A percentile compares a stretch with the other conserved stretches of the same genome.
Evolutionary conservation across 805 yeast genomes (phyloP).

Genomic region (Vanderwaltozyma yarrowii): DNA sequence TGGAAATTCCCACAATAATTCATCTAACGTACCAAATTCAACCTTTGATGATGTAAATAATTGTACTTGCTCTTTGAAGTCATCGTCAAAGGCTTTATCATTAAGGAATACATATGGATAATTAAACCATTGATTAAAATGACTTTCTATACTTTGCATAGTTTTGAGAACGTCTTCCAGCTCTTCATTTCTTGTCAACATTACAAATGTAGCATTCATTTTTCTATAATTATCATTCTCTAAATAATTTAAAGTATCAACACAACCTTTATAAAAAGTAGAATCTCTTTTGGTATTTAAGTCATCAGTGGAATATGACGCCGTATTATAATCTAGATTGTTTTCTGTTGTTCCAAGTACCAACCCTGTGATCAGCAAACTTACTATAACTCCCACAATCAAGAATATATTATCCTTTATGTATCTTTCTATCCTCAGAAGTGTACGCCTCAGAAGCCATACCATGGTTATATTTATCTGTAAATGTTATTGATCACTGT

Average conservation of each 20-base stretch:
- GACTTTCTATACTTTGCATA: constrained; percentile 68
- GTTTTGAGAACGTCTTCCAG: constrained; percentile 65
- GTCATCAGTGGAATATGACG: constrained; percentile 10
- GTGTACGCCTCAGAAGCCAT: too few relatives aligned
- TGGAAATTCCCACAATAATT: constrained; percentile 63
- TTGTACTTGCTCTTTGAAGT: constrained; percentile 46
- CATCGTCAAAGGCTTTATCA: constrained; percentile 60
- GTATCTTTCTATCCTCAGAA: too few relatives aligned
- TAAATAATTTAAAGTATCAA: constrained; percentile 33
- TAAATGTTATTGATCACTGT: too few relatives aligned
- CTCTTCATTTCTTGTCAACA: constrained; percentile 75
- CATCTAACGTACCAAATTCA: constrained; percentile 59
- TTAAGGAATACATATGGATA: constrained; percentile 90
- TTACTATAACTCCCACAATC: too few relatives aligned
- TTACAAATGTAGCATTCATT: constrained; percentile 78
- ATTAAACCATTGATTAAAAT: constrained; percentile 86
- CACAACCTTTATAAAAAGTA: constrained; percentile 51
- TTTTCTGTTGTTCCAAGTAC: constrained; percentile 2
- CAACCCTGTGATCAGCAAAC: constrained; percentile 2
- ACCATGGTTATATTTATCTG: too few relatives aligned
- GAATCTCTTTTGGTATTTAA: constrained; percentile 25
- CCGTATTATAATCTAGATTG: background rate
- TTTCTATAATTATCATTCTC: constrained; percentile 26
- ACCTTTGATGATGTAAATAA: constrained; percentile 53
- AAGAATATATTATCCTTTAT: too few relatives aligned